Base-by-base conservation (phyloP, 2,329 filamentous ascomycete species). In the Claviceps citrina region DNA sequence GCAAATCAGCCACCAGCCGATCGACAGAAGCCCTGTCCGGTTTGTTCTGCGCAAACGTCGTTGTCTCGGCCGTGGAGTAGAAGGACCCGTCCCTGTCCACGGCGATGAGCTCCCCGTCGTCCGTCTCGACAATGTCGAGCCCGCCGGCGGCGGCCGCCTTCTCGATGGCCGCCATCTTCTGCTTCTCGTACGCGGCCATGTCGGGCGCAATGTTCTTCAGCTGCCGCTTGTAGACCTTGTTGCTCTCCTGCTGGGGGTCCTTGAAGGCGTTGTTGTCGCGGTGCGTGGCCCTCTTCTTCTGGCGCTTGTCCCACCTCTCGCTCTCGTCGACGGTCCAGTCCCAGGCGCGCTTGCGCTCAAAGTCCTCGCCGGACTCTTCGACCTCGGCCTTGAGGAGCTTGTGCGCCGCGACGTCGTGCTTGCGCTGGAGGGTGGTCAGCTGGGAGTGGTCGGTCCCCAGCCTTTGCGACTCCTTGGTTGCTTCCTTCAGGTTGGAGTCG, bases 321-420 rank as follows among this genome's bases (percentile, higher is more conserved):
- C 78, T 83, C 63, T 98, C 91, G 47, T 98, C 91, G 6, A 89
- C 68, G 1, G 91, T 98, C 84, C 91, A 98, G 64, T 96, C 91
- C 91, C 91, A 98, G 1, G 91, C 91, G 31, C 91, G 79, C 64
- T 96, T 95, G 49, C 91, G 83, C 68, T 98, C 91, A 55, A 96
- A 98, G 59, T 96, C 91, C 41, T 84, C 85, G 26, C 86, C 86
- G 0, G 71, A 68, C 15, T 84, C 84, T 58, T 87, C 84, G 2
- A 86, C 79, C 52, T 95, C 86, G 4, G 86, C 84, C 65, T 94
- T 94, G 32, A 95, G 71, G 0, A 98, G 75, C 55, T 96, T 98
- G 59, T 95, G 85, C 5, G 81, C 78, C 16, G 91, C 89, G 49
- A 91, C 78, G 41, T 84, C 87, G 52, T 85, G 83, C 54, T 86